Percentiles rank a stretch among this genome's conserved stretches.
Evolutionary conservation across 2,329 filamentous ascomycete species (phyloP).

Genomic region (Raffaelea arxii): DNA sequence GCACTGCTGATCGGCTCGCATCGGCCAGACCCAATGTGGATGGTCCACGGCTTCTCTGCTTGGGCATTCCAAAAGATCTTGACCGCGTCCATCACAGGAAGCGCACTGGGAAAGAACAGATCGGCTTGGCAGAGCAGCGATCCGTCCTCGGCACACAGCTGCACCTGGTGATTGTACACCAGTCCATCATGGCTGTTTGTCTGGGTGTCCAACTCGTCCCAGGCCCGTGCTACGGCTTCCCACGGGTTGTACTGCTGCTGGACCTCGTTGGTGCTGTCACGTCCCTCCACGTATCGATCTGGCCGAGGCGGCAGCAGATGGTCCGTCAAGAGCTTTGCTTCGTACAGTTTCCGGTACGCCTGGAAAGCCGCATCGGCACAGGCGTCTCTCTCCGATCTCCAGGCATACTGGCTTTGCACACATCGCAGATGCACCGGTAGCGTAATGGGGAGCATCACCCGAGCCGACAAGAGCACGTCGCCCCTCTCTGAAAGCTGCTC

Average conservation of each 20-base stretch:
- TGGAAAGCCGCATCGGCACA: conserved; percentile 76
- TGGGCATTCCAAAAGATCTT: conserved; percentile 28
- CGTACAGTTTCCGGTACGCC: conserved; percentile 62
- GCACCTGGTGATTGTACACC: conserved; percentile 21
- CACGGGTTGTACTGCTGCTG: conserved; percentile 36
- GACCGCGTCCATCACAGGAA: conserved; percentile 28
- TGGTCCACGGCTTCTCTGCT: conserved; percentile 22
- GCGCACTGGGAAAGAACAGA: conserved; percentile 30
- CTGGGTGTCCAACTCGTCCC: conserved; percentile 18
- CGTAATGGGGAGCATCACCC: conserved; percentile 60
- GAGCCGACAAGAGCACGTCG: conserved; percentile 35
- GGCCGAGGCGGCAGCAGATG: conserved; percentile 57
- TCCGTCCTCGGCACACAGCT: conserved; percentile 24
- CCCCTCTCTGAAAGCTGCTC: conserved; percentile 22
- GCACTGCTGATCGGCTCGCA: not conserved
- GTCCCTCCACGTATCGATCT: conserved; percentile 25
- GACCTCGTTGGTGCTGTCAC: conserved; percentile 24
- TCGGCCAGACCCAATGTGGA: conserved; percentile 18
- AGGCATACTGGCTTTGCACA: conserved; percentile 41
- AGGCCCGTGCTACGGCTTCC: conserved; percentile 30
- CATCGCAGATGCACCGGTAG: conserved; percentile 53
- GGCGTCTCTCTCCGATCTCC: conserved; percentile 63
- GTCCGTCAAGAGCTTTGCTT: conserved; percentile 64
- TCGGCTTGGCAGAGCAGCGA: conserved; percentile 26
- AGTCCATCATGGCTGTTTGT: not conserved